Evolutionary conservation across 352 stramenopile species (phyloP).

Genomic region (Phytophthora palmivora): DNA sequence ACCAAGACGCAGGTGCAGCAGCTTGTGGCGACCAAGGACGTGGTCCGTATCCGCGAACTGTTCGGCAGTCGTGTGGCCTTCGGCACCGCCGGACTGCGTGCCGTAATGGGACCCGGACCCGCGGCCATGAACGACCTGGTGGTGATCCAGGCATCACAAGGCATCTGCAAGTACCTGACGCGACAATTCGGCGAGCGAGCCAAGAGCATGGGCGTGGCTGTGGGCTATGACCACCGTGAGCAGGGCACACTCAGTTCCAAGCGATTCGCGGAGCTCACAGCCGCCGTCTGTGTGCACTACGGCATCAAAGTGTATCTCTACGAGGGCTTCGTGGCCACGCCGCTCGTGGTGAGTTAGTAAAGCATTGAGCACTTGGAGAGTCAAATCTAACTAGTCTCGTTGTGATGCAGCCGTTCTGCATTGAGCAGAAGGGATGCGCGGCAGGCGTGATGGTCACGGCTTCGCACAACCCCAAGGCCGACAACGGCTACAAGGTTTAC

Average conservation of each 20-base stretch:
- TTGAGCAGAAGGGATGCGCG: conserved; percentile 80
- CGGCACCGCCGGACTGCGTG: conserved; percentile 92
- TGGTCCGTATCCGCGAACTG: conserved; percentile 60
- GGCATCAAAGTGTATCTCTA: conserved; percentile 93
- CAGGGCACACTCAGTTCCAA: conserved; percentile 84
- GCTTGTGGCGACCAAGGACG: conserved; percentile 68
- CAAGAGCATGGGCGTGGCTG: conserved; percentile 81
- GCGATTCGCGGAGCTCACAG: conserved; percentile 88
- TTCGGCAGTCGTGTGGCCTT: conserved; percentile 91
- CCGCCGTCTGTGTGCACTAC: conserved; percentile 78
- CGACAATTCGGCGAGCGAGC: conserved; percentile 73
- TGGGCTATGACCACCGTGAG: conserved; percentile 93
- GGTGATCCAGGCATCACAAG: conserved; percentile 92
- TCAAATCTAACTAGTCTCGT: background rate
- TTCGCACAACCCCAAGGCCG: conserved; percentile 98
- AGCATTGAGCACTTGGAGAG: background rate
- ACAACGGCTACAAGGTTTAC: conserved; percentile 99
- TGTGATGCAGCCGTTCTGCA: conserved; percentile 59
- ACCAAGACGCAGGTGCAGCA: conserved; percentile 74
- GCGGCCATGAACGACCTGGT: conserved; percentile 94
- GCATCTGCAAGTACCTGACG: conserved; percentile 89
- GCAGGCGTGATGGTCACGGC: conserved; percentile 95
- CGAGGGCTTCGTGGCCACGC: conserved; percentile 94
- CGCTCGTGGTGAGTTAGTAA: conserved; percentile 82
- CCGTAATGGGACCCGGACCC: conserved; percentile 89